Percentiles rank a stretch among this genome's conserved stretches.
These are phyloP conservation scores for Margaritispora aquatica DNA, from an alignment of 495 filamentous ascomycete species.

Conservation along the genomic window DNA sequence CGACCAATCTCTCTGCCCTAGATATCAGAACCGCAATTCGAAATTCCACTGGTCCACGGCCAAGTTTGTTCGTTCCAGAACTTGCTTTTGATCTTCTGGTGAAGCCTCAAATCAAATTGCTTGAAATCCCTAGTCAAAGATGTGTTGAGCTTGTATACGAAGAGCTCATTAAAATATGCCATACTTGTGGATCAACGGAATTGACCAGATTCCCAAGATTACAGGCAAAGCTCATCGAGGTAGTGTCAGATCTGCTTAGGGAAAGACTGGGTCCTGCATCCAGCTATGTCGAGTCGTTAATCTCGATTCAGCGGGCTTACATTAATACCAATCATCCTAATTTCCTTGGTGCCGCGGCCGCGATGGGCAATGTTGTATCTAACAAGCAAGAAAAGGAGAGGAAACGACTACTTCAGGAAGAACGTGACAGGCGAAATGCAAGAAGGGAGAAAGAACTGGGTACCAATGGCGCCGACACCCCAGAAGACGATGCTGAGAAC, in stretches of 20 bases:
- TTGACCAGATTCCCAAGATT: slow-evolving; percentile 86
- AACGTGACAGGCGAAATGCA: slow-evolving; percentile 76
- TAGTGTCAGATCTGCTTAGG: slow-evolving; percentile 91
- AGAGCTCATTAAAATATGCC: slow-evolving; percentile 98
- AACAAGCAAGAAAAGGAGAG: slow-evolving; percentile 91
- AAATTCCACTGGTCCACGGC: slow-evolving; percentile 94
- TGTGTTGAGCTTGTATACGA: slow-evolving; percentile 98
- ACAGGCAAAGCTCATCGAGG: slow-evolving; percentile 96
- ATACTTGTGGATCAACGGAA: slow-evolving; percentile 95
- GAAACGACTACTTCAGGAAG: slow-evolving; percentile 71
- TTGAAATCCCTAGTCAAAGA: slow-evolving; percentile 91
- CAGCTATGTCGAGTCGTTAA: slow-evolving; percentile 88
- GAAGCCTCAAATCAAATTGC: slow-evolving; percentile 95
- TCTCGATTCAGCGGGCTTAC: slow-evolving; percentile 94
- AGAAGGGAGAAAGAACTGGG: slow-evolving; percentile 75
- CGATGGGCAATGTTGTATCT: slow-evolving; percentile 92
- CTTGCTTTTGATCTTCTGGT: slow-evolving; percentile 96
- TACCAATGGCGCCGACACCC: slow-evolving; percentile 65
- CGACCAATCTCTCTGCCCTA: slow-evolving; percentile 86
- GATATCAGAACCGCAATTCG: slow-evolving; percentile 97
- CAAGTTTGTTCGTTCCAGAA: slow-evolving; percentile 94
- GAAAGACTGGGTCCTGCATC: slow-evolving; percentile 88
- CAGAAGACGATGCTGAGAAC: slow-evolving; percentile 70
- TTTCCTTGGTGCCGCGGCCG: slow-evolving; percentile 94
- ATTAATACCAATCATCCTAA: slow-evolving; percentile 99